Evolutionary conservation across 208 protist species (phyloP).

Genomic region (Porcisia deanei): DNA sequence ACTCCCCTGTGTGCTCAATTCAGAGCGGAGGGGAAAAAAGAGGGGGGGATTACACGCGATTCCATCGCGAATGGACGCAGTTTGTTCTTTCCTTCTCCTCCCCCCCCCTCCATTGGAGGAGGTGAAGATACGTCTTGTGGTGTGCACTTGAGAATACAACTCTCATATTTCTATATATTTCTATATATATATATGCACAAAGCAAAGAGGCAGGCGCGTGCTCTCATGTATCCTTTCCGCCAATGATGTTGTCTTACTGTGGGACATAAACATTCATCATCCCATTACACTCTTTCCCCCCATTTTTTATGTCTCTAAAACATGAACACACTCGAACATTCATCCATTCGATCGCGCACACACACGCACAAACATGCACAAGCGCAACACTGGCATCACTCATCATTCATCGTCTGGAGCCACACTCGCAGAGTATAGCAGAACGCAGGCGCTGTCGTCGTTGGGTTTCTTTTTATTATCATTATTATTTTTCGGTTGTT

Average conservation of each 20-base stretch:
- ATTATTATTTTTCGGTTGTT: neutral
- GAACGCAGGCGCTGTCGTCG: neutral
- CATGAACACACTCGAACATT: no score
- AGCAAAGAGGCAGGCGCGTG: no score
- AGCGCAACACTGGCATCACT: neutral
- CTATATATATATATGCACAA: no score
- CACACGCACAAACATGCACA: constrained; percentile 2
- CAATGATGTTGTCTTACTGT: neutral
- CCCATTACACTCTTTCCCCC: neutral
- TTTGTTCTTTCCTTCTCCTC: no score
- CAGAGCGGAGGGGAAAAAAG: neutral
- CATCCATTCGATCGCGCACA: no score
- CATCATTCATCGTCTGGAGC: neutral
- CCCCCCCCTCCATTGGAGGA: no score
- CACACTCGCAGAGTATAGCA: neutral
- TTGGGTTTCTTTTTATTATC: neutral
- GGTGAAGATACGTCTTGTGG: no score
- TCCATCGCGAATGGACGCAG: no score
- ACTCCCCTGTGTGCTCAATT: neutral
- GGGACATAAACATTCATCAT: neutral
- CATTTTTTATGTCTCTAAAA: neutral
- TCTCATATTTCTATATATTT: no score
- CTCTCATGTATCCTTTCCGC: no score
- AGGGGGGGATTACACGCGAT: no score
- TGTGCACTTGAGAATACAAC: no score